Evolutionary conservation across 1,284 basidiomycete genomes (phyloP), one percentile per base, ranked within the genome.

Genomic region (Fistulina hepatica): DNA sequence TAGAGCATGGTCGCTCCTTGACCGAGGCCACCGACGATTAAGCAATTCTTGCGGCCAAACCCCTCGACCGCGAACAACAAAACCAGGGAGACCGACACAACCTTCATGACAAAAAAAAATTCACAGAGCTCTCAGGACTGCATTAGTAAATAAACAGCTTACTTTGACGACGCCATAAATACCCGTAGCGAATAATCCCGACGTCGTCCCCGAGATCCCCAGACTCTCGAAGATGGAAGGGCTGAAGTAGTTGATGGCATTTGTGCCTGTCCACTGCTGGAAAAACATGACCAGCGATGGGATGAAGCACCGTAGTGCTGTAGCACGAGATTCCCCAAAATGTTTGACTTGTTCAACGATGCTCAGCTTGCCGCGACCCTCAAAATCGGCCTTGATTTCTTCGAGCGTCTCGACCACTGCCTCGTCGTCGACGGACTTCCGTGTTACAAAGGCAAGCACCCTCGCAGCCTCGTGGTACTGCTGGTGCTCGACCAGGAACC

Each of bases 191-290:
- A 78, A 67, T 8, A 79, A 59, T 19, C 59, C 62, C 3, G 67
- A 63, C 12, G 56, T 64, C 21, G 62, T 63, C 2, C 74, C 71
- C 1, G 57, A 61, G 37, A 79, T 65, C 10, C 74, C 72, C 33
- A 82, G 64, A 13, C 63, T 60, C 16, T 62, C 59, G 48, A 73
- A 71, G 31, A 73, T 72, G 25, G 61, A 48, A 0, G 67, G 67
- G 42, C 62, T 65, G 40, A 63, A 69, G 54, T 79, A 78, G 44
- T 72, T 70, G 55, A 77, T 71, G 0, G 69, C 64, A 48, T 77
- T 76, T 32, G 73, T 73, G 6, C 76, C 76, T 1, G 65, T 69
- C 63, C 69, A 74, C 42, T 53, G 71, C 53, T 76, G 73, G 45
- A 65, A 65, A 42, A 69, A 63, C 62, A 73, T 73, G 43, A 73